phyloP scores from a whole-genome alignment of 495 filamentous ascomycete species.

The Extremus antarcticus region DNA sequence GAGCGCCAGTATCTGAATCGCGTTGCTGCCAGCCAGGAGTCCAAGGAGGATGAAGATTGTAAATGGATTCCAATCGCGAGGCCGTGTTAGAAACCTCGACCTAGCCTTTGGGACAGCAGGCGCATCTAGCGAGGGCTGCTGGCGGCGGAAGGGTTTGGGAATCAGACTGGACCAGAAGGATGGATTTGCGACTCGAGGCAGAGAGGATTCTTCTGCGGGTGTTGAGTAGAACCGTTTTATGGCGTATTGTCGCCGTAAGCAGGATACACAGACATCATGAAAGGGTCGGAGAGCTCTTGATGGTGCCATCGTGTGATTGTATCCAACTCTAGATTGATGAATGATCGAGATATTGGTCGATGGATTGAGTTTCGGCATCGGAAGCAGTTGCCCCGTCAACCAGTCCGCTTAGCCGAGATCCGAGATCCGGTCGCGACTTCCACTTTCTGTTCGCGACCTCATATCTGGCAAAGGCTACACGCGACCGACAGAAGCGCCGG shows the following conservation, averaged over 20 bases:
- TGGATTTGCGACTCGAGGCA: slow-evolving; percentile 19
- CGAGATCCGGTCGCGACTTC: too few species aligned
- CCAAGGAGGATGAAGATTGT: slow-evolving; percentile 89
- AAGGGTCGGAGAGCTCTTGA: neutral
- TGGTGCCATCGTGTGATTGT: neutral
- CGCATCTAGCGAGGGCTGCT: neutral
- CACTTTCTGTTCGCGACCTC: neutral
- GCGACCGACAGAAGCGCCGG: too few species aligned
- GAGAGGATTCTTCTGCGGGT: neutral
- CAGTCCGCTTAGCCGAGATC: too few species aligned
- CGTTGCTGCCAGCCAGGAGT: slow-evolving; percentile 83
- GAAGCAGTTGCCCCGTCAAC: slow-evolving; percentile 2
- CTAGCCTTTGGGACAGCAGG: neutral
- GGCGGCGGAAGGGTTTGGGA: slow-evolving; percentile 17
- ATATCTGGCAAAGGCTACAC: neutral
- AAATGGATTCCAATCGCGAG: slow-evolving; percentile 81
- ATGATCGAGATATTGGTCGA: too few species aligned
- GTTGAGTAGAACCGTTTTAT: neutral
- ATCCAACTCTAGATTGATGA: too few species aligned
- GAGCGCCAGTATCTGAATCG: slow-evolving; percentile 79
- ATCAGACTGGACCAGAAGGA: slow-evolving; percentile 22
- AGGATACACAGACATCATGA: neutral
- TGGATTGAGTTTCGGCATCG: neutral
- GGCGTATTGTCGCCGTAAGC: neutral
- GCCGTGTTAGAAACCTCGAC: slow-evolving; percentile 25